Base-by-base conservation (phyloP, 2,329 filamentous ascomycete genomes). In the Ophiostoma tasmaniense region DNA sequence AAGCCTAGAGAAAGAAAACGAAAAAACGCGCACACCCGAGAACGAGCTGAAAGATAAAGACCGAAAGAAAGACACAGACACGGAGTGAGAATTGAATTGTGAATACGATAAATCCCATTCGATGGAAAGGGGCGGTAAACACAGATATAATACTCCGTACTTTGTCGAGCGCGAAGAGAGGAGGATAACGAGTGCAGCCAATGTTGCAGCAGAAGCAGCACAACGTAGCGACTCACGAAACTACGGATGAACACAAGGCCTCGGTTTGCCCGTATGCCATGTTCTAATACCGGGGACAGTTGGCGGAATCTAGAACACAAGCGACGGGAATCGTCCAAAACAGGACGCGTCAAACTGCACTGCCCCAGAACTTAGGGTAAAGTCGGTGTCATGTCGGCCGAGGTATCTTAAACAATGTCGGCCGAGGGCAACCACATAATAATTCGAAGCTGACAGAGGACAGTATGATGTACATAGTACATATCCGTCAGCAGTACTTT, bases 261-360 rank as follows among this genome's bases (percentile, higher is more conserved):
- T 39, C 37, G 37, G 37, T 39, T 11, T 7, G 37, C 37, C 37
- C 37, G 37, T 39, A 39, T 2, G 1, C 33, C 33, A 5, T 33
- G 33, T 33, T 33, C 30, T 3, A 5, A 7, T 55, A 25, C 25
- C n/a, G 8, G 50, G 50, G 50, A 55, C 25, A 55, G 50, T 55
- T 25, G 52, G 52, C 52, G 17, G 13, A 25, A 59, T 59, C 52
- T 59, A 59, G 52, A 59, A 59, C 52, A 59, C 25, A 59, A 30
- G 25, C 55, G 55, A 17, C 55, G 25, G 25, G 30, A 13, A 55
- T 45, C 14, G 20, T 45, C 50, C 22, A 22, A 55, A 55, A 55
- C 14, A 4, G 55, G 55, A 61, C 55, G 25, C 55, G 55, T 61
- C 55, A 61, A 61, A 61, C 55, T 30, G 55, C 55, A 61, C 55